Conservation (phyloP, 306 rosid genomes). For the Albizia julibrissin region DNA sequence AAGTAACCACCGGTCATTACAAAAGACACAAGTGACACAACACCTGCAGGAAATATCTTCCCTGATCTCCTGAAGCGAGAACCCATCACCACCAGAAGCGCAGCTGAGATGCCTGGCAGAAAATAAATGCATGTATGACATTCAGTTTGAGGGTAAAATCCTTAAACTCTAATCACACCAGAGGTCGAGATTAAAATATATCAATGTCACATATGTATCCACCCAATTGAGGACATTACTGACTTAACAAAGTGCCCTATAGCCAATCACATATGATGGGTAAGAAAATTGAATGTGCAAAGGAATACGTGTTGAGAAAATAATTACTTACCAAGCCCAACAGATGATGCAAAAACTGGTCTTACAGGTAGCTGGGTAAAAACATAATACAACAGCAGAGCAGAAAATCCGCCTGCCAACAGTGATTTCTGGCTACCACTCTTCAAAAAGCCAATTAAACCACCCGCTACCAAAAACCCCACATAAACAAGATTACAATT, state of each 20-base stretch:
- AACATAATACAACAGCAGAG: constrained; percentile 62
- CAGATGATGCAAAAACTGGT: constrained; percentile 82
- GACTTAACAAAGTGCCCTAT: neutral
- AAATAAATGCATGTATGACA: neutral
- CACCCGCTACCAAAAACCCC: constrained; percentile 66
- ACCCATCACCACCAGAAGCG: constrained; percentile 91
- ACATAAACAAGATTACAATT: neutral
- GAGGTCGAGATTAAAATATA: neutral
- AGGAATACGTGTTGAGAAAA: constrained; percentile 4
- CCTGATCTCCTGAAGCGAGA: constrained; percentile 91
- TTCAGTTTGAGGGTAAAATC: neutral
- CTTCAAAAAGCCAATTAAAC: constrained; percentile 89
- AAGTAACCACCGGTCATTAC: constrained; percentile 93
- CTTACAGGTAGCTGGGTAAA: constrained; percentile 70
- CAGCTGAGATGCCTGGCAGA: constrained; percentile 77
- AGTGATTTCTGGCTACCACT: constrained; percentile 95
- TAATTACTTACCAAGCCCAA: constrained; percentile 83
- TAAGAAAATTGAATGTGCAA: constrained; percentile 1
- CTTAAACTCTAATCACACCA: neutral
- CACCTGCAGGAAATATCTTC: constrained; percentile 95
- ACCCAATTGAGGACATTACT: neutral
- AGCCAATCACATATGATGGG: neutral
- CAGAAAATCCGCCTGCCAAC: constrained; percentile 85
- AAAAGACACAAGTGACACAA: constrained; percentile 85
- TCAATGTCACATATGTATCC: neutral